Evolutionary conservation across 2,329 filamentous ascomycete genomes (phyloP), one percentile per base, ranked within the genome.

Genomic region (Trichoderma sp.): DNA sequence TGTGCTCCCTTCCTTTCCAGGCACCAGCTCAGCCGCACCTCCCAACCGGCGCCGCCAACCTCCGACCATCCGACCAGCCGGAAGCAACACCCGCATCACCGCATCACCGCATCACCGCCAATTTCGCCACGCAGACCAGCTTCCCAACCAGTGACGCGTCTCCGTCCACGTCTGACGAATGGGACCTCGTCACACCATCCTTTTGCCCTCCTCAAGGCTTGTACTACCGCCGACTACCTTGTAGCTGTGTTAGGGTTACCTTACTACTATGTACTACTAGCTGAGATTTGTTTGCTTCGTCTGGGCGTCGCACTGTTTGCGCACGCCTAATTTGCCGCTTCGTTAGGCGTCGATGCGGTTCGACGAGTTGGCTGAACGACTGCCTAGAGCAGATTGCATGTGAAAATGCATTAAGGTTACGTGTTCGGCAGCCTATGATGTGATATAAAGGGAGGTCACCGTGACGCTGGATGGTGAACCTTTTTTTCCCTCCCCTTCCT

Each of bases 351-450:
- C 50, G 35, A 58, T 25, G 50, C 35, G 35, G 61, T 57, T 64
- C 35, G 42, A 50, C 52, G 59, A 63, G 59, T 32, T 63, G 59
- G 59, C 59, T 37, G 45, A 53, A 37, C 29, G 59, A 53, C 42
- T 63, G 59, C 59, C 59, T 63, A 53, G 17, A 53, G 32, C 32
- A 15, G 19, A 13, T 22, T 58, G 3, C 27, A 54, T 29, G 29
- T 54, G 50, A 54, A 29, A 53, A 53, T 22, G n/a, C 4, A 25
- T 17, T 5, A 15, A 39, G 59, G 59, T 63, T 63, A 63, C 59
- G 59, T 32, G 45, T 50, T 34, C 39, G n/a, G 52, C 25, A 17
- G 45, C 12, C 29, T 29, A 17, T 17, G 54, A 37, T 37, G 29
- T 35, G 19, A 61, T 61, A 61, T 61, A 61, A 35, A 50, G 34